Evolutionary conservation across 257 asterid species (phyloP), one percentile per base, ranked within the genome.

Genomic region (Ocimum tenuiflorum): DNA sequence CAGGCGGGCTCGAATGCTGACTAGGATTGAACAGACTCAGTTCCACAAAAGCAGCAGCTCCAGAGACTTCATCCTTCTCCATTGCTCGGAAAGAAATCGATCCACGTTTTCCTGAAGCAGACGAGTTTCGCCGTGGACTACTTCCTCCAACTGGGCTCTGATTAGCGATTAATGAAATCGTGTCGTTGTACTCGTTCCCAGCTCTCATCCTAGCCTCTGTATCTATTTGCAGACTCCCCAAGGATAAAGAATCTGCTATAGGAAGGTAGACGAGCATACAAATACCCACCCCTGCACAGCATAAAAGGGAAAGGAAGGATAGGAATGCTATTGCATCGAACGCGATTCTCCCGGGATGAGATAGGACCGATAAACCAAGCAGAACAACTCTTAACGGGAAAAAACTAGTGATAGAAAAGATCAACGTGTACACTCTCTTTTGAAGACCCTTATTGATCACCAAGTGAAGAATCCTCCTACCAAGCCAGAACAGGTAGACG

Each of bases 391-490:
- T 80, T 65, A 87, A 76, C 2, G 95, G 94, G 71, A 89, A 80
- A 45, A 89, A 77, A 77, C 82, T 76, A 23, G 85, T 77, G 47
- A 83, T 75, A 8, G 82, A 80, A 65, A 86, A 69, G 72, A 89
- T 85, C 69, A 92, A 79, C 43, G 79, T 68, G 83, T 80, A 89
- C 59, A 92, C 95, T 80, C 99, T 86, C 94, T 71, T 87, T 54
- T 87, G 99, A 85, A 89, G 68, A 65, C 94, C 86, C 85, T 88
- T 92, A 57, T 92, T 92, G 82, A 92, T 92, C 61, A 89, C 95
- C 83, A 84, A 58, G 68, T 79, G 86, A 70, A 92, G 85, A 70
- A 92, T 83, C 61, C 61, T 74, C 79, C 99, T 73, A 60, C 97
- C 99, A 46, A 89, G 88, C 88, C 95, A 86, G 78, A 86, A 77